Evolutionary conservation across 331 rosid species (phyloP), one percentile per base, ranked within the genome.

Genomic region (Acacia pycnantha): DNA sequence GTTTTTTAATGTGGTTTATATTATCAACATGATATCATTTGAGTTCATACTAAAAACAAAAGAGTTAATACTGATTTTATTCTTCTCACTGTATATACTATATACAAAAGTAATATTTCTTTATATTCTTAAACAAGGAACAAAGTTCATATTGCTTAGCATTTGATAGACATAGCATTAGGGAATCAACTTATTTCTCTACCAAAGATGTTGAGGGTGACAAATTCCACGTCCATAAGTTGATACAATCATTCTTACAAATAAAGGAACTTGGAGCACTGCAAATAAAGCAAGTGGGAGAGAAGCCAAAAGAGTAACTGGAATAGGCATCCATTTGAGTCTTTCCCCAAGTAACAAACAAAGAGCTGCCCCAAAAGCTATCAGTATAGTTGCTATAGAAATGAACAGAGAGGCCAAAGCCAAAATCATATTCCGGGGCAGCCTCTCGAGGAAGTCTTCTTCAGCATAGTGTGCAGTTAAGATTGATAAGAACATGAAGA

Each of bases 401-500:
- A 78, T 2, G 88, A 86, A 80, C 53, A 90, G 77, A 53, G 70
- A 82, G 41, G 86, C 89, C 75, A 88, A 43, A 44, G 90, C 92
- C 15, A 85, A 9, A 46, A 90, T 82, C 72, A 88, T 67, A 59
- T 82, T 83, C 78, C 56, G 61, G 0, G 92, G 89, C 37, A 90
- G 78, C 26, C 70, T 26, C 84, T 61, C 65, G 81, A 79, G 84
- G 73, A 89, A 87, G 33, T 87, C 89, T 69, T 89, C 84, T 51
- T 85, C 90, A 0, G 85, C 66, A 6, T 75, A 88, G 50, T 69
- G 73, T 5, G 91, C 84, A 1, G 87, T 90, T 35, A 88, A 83
- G 83, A 88, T 81, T 2, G 94, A 82, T 21, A 89, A 40, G 71
- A 88, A 86, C 89, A 90, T 83, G 68, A 86, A 51, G 26, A 86